A percentile compares a stretch with the other conserved stretches of the same genome.
These are phyloP conservation scores for Pseudocohnilembus persalinus DNA, from an alignment of 169 alveolate species.

Conservation along the genomic window DNA sequence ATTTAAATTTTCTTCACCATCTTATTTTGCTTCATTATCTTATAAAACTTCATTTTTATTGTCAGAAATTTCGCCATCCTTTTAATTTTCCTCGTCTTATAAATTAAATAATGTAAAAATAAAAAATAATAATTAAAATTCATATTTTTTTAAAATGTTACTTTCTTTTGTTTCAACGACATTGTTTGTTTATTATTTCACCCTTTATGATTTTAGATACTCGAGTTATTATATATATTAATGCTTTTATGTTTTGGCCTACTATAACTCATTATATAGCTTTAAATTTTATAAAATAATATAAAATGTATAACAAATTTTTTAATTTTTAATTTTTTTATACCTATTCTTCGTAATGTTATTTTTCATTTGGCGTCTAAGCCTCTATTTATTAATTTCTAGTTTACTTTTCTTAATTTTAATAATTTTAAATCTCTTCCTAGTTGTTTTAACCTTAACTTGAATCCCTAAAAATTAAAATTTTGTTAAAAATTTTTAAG, in stretches of 20 bases:
- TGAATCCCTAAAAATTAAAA: neutral
- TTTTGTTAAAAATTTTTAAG: no score
- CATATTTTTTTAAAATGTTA: neutral
- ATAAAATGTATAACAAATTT: no score
- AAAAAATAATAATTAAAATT: neutral
- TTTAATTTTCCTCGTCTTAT: neutral
- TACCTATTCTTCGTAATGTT: no score
- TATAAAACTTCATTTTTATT: neutral
- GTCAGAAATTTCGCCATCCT: neutral
- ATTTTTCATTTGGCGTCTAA: no score
- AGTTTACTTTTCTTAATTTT: neutral
- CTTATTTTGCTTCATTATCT: neutral
- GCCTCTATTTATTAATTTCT: neutral
- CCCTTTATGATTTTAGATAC: neutral
- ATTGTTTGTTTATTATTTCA: neutral
- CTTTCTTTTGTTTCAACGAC: neutral
- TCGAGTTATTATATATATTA: no score
- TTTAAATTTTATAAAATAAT: no score
- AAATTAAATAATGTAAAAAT: neutral
- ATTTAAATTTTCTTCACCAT: slow-evolving; percentile 8
- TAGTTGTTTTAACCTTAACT: neutral
- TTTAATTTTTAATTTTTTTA: no score
- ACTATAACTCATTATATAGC: no score
- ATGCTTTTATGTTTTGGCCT: no score
- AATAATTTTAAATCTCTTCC: neutral